phyloP scores from a whole-genome alignment of 352 stramenopile species.

The Globisporangium alternatum region DNA sequence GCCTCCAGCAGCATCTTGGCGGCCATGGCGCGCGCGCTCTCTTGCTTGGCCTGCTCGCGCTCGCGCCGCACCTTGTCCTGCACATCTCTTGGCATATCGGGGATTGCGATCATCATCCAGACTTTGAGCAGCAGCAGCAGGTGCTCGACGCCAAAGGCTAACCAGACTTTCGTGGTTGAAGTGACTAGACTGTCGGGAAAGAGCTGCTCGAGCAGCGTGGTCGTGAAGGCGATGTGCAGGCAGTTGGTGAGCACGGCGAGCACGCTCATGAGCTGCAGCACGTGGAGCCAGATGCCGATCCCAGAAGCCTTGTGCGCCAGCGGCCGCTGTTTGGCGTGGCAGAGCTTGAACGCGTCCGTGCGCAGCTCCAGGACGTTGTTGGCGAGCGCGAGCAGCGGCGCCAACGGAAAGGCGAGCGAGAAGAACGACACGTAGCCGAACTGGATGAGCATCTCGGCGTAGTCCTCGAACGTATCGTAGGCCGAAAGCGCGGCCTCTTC shows the following conservation, averaged over 20 bases:
- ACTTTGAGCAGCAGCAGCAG: conserved; percentile 60
- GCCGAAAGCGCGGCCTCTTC: conserved; percentile 88
- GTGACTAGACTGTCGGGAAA: conserved; percentile 22
- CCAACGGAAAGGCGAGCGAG: conserved; percentile 93
- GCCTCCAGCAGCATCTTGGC: conserved; percentile 23
- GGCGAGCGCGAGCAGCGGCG: conserved; percentile 89
- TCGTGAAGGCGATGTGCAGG: conserved; percentile 90
- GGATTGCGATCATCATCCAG: conserved; percentile 57
- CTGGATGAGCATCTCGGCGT: conserved; percentile 93
- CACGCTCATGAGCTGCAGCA: conserved; percentile 95
- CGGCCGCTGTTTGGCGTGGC: conserved; percentile 87
- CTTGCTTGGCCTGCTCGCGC: conserved; percentile 60
- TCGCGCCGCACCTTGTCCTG: conserved; percentile 46
- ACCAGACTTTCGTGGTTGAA: conserved; percentile 61
- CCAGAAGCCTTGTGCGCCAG: conserved; percentile 91
- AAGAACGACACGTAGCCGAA: conserved; percentile 97
- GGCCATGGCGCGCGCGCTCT: conserved; percentile 66
- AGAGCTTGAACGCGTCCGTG: conserved; percentile 95
- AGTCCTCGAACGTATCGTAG: conserved; percentile 96
- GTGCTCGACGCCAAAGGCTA: conserved; percentile 78
- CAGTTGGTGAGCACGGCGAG: conserved; percentile 96
- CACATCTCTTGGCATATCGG: conserved; percentile 52
- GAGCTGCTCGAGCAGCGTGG: conserved; percentile 57
- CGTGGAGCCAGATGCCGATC: conserved; percentile 85
- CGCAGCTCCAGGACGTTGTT: conserved; percentile 94